Evolutionary conservation across 163 green algal genomes (phyloP).

Genomic region (Chloroidium sp.): DNA sequence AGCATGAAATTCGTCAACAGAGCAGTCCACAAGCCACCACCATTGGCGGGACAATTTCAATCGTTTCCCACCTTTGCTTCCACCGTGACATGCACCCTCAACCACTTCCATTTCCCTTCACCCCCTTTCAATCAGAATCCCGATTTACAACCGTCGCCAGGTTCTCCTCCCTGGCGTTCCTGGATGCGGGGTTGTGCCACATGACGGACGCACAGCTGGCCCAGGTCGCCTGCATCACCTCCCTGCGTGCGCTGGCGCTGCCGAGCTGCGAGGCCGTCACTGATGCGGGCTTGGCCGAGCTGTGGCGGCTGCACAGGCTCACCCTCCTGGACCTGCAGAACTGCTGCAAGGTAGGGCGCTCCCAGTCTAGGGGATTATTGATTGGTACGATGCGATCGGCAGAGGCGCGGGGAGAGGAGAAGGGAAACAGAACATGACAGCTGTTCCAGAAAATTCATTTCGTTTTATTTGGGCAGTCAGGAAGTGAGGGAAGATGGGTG

Average conservation of each 20-base stretch:
- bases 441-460: no score
- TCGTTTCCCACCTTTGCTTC: no score
- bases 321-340: constrained; percentile 30
- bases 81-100: not conserved
- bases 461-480: no score
- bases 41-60: no score
- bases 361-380: no score
- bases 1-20: no score
- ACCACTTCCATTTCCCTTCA: not conserved
- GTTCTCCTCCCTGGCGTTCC: constrained; percentile 21
- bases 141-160: not conserved
- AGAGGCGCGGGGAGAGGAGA: no score
- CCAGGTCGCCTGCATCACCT: constrained; percentile 10
- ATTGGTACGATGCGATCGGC: no score
- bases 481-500: no score
- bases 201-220: constrained; percentile 6
- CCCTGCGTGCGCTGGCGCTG: constrained; percentile 17
- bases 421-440: no score
- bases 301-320: constrained; percentile 13
- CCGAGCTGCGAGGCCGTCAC: constrained; percentile 29
- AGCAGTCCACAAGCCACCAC: no score
- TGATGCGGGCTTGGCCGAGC: constrained; percentile 6
- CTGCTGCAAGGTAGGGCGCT: constrained; percentile 20
- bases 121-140: not conserved
- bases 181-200: constrained; percentile 25